These are phyloP conservation scores for Backusella liffmaniae DNA, from an alignment of 192 early-diverging fungal species.

Conservation along the genomic window DNA sequence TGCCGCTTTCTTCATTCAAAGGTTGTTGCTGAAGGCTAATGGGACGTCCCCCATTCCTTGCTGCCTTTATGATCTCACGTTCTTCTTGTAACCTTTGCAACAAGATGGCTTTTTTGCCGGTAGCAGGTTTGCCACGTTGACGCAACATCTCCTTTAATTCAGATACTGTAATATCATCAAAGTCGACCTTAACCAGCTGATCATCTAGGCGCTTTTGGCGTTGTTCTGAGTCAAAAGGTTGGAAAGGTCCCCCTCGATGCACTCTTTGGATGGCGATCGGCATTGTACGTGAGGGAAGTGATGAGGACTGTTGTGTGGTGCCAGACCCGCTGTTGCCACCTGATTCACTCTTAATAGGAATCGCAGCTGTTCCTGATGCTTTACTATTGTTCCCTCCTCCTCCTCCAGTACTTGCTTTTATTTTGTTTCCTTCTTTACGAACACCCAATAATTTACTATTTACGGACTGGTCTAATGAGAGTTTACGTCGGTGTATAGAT, in stretches of 20 bases:
- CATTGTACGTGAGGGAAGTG: constrained; percentile 28
- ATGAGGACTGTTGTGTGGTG: constrained; percentile 11
- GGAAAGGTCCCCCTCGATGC: not conserved
- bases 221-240: constrained; percentile 41
- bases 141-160: constrained; percentile 75
- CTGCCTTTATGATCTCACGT: constrained; percentile 15
- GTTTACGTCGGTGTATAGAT: not conserved
- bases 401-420: not conserved
- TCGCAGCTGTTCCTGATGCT: not conserved
- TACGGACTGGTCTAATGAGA: not conserved
- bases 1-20: not conserved
- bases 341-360: not conserved
- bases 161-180: constrained; percentile 73
- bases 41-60: not conserved
- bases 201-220: constrained; percentile 61
- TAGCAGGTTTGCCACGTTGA: constrained; percentile 64
- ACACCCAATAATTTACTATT: not conserved
- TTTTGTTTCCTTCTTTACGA: not conserved
- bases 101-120: constrained; percentile 70
- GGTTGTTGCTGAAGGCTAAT: not conserved
- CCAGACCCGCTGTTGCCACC: not conserved
- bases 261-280: constrained; percentile 37
- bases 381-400: not conserved
- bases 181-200: constrained; percentile 60
- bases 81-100: constrained; percentile 66